These are phyloP conservation scores for Bipolaris cookei DNA, from an alignment of 2,329 filamentous ascomycete genomes.

Conservation along the genomic window DNA sequence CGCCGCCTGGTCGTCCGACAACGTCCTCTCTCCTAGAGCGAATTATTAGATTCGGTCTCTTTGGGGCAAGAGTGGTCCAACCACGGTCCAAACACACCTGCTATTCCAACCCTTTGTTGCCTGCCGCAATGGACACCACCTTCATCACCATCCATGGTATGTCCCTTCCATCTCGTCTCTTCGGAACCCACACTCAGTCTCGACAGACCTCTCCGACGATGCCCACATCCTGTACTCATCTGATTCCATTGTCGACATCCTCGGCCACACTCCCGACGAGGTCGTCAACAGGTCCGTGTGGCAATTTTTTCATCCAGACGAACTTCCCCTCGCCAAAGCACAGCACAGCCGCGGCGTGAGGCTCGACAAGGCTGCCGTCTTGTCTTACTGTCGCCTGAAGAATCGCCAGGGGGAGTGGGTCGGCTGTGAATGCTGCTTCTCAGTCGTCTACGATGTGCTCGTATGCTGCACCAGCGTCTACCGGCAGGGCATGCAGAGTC, in stretches of 20 bases:
- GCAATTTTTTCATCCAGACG: slow-evolving; percentile 84
- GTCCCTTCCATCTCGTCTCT: slow-evolving; percentile 36
- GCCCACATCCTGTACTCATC: slow-evolving; percentile 84
- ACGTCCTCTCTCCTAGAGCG: slow-evolving; percentile 34
- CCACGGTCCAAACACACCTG: not conserved
- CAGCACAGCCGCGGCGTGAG: slow-evolving; percentile 75
- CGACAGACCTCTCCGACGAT: slow-evolving; percentile 72
- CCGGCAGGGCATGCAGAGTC: slow-evolving; percentile 68
- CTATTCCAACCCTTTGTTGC: not conserved
- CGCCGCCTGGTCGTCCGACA: slow-evolving; percentile 7
- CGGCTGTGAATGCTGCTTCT: slow-evolving; percentile 87
- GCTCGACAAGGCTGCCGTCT: slow-evolving; percentile 82
- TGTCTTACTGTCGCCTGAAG: slow-evolving; percentile 78
- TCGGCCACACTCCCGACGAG: slow-evolving; percentile 79
- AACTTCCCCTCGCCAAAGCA: slow-evolving; percentile 74
- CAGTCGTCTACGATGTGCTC: slow-evolving; percentile 84
- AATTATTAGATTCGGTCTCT: slow-evolving; percentile 49
- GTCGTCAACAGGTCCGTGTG: slow-evolving; percentile 79
- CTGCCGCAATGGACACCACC: slow-evolving; percentile 68
- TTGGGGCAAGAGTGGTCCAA: slow-evolving; percentile 35
- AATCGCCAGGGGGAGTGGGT: slow-evolving; percentile 74
- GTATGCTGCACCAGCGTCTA: slow-evolving; percentile 86
- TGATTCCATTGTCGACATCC: slow-evolving; percentile 80
- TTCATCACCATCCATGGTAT: slow-evolving; percentile 91
- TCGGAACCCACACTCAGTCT: slow-evolving; percentile 16